Evolutionary conservation across 164 flowering plant species (phyloP).

Genomic region (Umbellularia californica): DNA sequence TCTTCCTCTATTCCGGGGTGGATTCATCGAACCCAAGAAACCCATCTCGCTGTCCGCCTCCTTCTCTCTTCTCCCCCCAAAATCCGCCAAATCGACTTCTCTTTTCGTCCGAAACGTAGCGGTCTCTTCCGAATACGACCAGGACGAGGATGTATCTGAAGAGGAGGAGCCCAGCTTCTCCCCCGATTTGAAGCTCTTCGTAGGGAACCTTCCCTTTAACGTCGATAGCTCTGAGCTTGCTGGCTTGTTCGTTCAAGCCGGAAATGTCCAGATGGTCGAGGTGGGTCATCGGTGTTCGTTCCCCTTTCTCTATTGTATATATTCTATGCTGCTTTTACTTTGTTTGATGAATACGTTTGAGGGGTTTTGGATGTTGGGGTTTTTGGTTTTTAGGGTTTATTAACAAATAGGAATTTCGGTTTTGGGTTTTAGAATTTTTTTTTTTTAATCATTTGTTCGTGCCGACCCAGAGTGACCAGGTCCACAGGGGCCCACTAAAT

Average conservation of each 20-base stretch:
- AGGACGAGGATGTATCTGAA: slow-evolving; percentile 39
- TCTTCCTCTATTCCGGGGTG: neutral
- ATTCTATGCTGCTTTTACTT: neutral
- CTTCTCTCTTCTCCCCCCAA: slow-evolving; percentile 12
- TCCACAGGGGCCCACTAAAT: no score
- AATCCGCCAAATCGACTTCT: slow-evolving; percentile 16
- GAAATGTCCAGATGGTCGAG: slow-evolving; percentile 92
- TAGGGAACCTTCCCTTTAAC: slow-evolving; percentile 68
- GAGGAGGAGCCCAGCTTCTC: slow-evolving; percentile 29
- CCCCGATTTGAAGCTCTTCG: slow-evolving; percentile 63
- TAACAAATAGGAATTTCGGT: neutral
- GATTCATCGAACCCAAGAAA: slow-evolving; percentile 12
- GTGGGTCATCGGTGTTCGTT: slow-evolving; percentile 24
- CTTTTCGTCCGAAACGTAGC: slow-evolving; percentile 46
- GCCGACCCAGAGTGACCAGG: neutral
- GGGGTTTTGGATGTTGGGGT: neutral
- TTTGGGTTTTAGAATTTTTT: neutral
- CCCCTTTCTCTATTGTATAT: neutral
- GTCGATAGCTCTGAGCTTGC: slow-evolving; percentile 76
- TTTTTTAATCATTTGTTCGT: neutral
- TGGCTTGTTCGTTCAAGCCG: slow-evolving; percentile 61
- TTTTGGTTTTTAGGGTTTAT: neutral
- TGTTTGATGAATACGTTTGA: no score
- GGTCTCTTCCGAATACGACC: slow-evolving; percentile 24
- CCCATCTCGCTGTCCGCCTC: slow-evolving; percentile 21